A percentile compares a stretch with the other conserved stretches of the same genome.
phyloP scores from a whole-genome alignment of 2,329 filamentous ascomycete species.

The Ceratocystis smalleyi region DNA sequence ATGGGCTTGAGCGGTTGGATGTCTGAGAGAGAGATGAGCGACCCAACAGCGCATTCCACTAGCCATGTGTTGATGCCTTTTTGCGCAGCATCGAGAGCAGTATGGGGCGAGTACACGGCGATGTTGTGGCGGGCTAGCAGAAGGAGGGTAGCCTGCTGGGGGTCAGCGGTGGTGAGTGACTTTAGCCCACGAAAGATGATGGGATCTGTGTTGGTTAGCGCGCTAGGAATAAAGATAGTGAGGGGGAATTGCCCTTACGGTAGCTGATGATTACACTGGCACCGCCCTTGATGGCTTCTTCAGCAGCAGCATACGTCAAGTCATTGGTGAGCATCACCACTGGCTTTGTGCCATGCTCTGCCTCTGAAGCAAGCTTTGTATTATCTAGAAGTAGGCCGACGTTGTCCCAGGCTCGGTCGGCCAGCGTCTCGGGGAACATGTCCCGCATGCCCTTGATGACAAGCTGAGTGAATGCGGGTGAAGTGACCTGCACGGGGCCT shows the following conservation, averaged over 20 bases:
- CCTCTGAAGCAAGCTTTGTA: slow-evolving; percentile 22
- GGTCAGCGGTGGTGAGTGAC: slow-evolving; percentile 65
- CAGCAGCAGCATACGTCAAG: slow-evolving; percentile 71
- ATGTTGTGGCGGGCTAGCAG: slow-evolving; percentile 72
- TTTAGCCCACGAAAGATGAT: slow-evolving; percentile 94
- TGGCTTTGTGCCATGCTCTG: slow-evolving; percentile 23
- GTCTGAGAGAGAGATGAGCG: slow-evolving; percentile 18
- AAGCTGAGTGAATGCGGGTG: slow-evolving; percentile 30
- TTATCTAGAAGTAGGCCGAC: slow-evolving; percentile 60
- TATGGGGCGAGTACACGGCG: slow-evolving; percentile 92
- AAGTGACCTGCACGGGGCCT: slow-evolving; percentile 12
- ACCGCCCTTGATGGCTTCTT: slow-evolving; percentile 67
- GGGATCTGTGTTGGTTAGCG: slow-evolving; percentile 45
- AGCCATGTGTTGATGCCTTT: slow-evolving; percentile 90
- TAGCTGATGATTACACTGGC: slow-evolving; percentile 78
- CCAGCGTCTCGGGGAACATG: slow-evolving; percentile 78
- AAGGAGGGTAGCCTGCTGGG: slow-evolving; percentile 75
- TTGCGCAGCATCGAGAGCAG: slow-evolving; percentile 74
- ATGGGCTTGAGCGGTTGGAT: slow-evolving; percentile 31
- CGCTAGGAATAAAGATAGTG: neutral
- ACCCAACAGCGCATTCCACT: slow-evolving; percentile 61
- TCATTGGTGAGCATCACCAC: slow-evolving; percentile 59
- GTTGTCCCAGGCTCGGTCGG: slow-evolving; percentile 88
- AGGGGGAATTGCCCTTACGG: slow-evolving; percentile 35
- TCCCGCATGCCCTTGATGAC: slow-evolving; percentile 67